Evolutionary conservation across 169 alveolate genomes (phyloP).

Genomic region (Cryptosporidium xiaoi): DNA sequence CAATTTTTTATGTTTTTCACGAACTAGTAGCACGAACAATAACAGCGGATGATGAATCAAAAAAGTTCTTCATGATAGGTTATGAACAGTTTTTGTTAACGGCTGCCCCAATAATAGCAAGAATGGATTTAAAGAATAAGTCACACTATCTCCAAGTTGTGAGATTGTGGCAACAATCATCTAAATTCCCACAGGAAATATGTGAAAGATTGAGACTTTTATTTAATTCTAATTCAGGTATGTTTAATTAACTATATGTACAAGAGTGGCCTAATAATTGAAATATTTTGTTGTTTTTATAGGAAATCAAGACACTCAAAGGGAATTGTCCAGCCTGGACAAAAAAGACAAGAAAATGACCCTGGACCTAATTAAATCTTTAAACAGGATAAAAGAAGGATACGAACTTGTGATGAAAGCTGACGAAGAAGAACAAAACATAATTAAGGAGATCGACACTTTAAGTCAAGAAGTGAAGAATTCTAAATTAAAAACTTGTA

Average conservation of each 20-base stretch:
- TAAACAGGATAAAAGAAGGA: slow-evolving; percentile 44
- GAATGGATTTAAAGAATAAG: slow-evolving; percentile 44
- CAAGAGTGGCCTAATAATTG: too few species aligned
- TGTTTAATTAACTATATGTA: not conserved
- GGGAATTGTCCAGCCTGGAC: slow-evolving; percentile 6
- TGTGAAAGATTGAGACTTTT: slow-evolving; percentile 64
- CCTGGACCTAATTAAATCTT: slow-evolving; percentile 24
- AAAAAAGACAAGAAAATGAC: slow-evolving; percentile 40
- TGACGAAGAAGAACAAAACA: not conserved
- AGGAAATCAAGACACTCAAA: slow-evolving; percentile 42
- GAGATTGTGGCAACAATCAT: slow-evolving; percentile 42
- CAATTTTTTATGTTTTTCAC: slow-evolving; percentile 68
- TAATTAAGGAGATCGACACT: not conserved
- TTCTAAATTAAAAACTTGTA: slow-evolving; percentile 4
- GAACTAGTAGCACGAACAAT: slow-evolving; percentile 63
- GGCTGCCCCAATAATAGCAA: slow-evolving; percentile 64
- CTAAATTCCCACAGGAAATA: slow-evolving; percentile 54
- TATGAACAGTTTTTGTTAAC: slow-evolving; percentile 67
- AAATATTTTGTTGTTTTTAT: not conserved
- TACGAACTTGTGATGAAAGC: slow-evolving; percentile 29
- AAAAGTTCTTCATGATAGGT: slow-evolving; percentile 50
- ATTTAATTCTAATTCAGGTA: slow-evolving; percentile 62
- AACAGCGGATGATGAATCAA: slow-evolving; percentile 51
- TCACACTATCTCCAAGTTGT: slow-evolving; percentile 67
- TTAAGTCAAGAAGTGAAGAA: not conserved